These are phyloP conservation scores for Brettanomyces naardenensis DNA, from an alignment of 805 yeast genomes.

Conservation along the genomic window DNA sequence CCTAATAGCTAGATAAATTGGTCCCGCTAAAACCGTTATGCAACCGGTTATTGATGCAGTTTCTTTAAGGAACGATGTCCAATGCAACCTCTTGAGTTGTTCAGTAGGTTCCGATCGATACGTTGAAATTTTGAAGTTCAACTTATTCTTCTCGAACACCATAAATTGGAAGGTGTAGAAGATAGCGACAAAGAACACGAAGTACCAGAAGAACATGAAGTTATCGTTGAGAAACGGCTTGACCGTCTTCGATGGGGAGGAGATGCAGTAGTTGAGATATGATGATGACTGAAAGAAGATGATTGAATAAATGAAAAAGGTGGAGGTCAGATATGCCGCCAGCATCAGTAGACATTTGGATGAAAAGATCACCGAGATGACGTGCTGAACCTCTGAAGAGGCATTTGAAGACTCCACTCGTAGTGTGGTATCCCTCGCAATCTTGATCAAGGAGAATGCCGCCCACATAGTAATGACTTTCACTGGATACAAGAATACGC, in stretches of 20 bases:
- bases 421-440: conserved; percentile 21
- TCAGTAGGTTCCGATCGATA: conserved; percentile 33
- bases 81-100: conserved; percentile 15
- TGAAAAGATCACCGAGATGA: conserved; percentile 18
- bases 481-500: conserved; percentile 16
- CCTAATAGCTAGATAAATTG: conserved; percentile 34
- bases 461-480: conserved; percentile 21
- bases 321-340: conserved; percentile 16
- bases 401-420: conserved; percentile 19
- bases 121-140: conserved; percentile 38
- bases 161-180: conserved; percentile 45
- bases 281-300: conserved; percentile 15
- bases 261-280: conserved; percentile 20
- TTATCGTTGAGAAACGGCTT: conserved; percentile 35
- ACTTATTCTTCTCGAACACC: conserved; percentile 45
- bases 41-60: conserved; percentile 27
- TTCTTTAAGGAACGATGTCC: conserved; percentile 29
- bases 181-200: conserved; percentile 31
- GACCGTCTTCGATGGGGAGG: conserved; percentile 30
- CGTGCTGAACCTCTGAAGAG: conserved; percentile 19
- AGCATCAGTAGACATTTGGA: conserved; percentile 16
- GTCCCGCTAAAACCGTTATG: conserved; percentile 27
- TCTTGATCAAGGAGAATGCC: conserved; percentile 21
- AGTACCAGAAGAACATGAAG: conserved; percentile 43
- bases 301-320: conserved; percentile 12